phyloP scores from a whole-genome alignment of 352 stramenopile genomes.

The Phytophthora cactorum region DNA sequence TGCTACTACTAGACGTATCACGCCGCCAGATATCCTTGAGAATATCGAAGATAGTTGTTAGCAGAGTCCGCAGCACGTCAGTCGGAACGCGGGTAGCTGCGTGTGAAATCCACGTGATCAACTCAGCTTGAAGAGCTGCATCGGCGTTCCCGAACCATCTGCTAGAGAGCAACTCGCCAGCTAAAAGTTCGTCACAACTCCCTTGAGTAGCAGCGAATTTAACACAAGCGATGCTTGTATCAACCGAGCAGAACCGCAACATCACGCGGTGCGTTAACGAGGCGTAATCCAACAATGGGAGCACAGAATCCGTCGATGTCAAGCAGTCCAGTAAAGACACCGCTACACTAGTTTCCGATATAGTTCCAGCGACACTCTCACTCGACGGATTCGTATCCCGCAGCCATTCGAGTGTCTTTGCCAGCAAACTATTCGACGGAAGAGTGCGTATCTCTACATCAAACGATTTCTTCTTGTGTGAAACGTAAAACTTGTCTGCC shows the following conservation, averaged over 20 bases:
- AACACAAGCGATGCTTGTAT: constrained; percentile 35
- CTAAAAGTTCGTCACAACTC: constrained; percentile 43
- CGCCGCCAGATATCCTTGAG: constrained; percentile 33
- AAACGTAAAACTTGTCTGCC: constrained; percentile 41
- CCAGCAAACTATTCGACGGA: constrained; percentile 32
- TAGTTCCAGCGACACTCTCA: not conserved
- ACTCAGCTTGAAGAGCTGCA: constrained; percentile 24
- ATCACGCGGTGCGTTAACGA: constrained; percentile 37
- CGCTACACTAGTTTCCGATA: constrained; percentile 12
- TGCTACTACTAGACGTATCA: constrained; percentile 15
- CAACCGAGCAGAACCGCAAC: constrained; percentile 33
- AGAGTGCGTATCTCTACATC: constrained; percentile 49
- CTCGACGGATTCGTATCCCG: constrained; percentile 28
- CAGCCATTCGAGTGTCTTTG: constrained; percentile 44
- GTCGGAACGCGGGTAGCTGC: constrained; percentile 33
- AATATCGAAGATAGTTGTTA: constrained; percentile 24
- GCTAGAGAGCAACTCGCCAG: constrained; percentile 26
- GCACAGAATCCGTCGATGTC: constrained; percentile 20
- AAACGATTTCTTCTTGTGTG: constrained; percentile 58
- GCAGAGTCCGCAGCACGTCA: constrained; percentile 19
- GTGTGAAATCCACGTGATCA: constrained; percentile 27
- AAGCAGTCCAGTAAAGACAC: constrained; percentile 39
- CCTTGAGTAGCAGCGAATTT: constrained; percentile 44
- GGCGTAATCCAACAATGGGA: constrained; percentile 43
- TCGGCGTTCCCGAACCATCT: constrained; percentile 30